phyloP scores from a whole-genome alignment of 768 basidiomycete species.

The Rhodotorula kratochvilovae region DNA sequence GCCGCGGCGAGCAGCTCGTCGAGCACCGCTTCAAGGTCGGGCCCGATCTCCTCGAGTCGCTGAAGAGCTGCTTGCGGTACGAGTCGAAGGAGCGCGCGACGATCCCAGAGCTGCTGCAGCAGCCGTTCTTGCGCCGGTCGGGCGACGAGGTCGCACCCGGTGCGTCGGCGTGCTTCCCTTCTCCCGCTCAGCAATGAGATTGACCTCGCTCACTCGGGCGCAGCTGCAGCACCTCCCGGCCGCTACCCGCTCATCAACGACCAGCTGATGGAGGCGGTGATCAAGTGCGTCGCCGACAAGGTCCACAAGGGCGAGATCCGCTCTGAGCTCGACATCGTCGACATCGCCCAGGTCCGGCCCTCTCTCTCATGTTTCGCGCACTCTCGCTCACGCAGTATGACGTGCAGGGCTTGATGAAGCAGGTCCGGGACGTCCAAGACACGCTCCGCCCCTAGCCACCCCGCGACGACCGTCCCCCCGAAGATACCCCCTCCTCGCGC shows the following conservation, averaged over 20 bases:
- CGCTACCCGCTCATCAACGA: background rate
- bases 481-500: background rate
- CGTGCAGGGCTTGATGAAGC: conserved; percentile 4
- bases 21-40: conserved; percentile 68
- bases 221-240: background rate
- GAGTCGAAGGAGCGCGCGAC: conserved; percentile 77
- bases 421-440: conserved; percentile 5
- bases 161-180: background rate
- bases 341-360: conserved; percentile 1
- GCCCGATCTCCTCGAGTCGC: conserved; percentile 68
- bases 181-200: too few species aligned
- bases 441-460: background rate
- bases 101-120: conserved; percentile 72
- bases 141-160: conserved; percentile 18
- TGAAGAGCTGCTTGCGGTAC: conserved; percentile 74
- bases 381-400: background rate
- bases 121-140: conserved; percentile 30
- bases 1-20: conserved; percentile 56
- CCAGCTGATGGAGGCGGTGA: conserved; percentile 10
- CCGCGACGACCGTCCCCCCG: background rate
- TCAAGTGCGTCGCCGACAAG: conserved; percentile 16
- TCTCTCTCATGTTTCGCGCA: too few species aligned
- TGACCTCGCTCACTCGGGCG: background rate
- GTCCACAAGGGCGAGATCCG: conserved; percentile 3
- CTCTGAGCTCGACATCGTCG: conserved; percentile 4